Evolutionary conservation across 805 yeast genomes (phyloP).

Genomic region (Ogataea haglerorum): DNA sequence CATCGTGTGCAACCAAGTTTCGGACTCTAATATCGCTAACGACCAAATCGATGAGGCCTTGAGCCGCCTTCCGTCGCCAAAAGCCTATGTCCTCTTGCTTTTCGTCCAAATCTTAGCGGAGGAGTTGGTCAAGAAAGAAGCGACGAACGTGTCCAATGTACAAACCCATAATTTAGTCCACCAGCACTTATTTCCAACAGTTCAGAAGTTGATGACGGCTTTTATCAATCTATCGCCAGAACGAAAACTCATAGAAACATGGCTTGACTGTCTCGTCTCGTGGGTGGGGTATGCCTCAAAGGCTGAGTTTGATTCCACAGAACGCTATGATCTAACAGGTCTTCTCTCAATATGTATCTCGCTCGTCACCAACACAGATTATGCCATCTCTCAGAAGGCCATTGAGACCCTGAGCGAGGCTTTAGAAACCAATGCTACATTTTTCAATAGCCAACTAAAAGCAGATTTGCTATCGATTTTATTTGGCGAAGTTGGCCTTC

Average conservation of each 20-base stretch:
- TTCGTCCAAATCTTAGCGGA: slow-evolving; percentile 50
- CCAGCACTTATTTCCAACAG: slow-evolving; percentile 32
- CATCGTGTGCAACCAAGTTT: slow-evolving; percentile 7
- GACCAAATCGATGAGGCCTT: slow-evolving; percentile 2
- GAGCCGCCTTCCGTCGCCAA: slow-evolving; percentile 3
- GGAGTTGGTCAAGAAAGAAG: slow-evolving; percentile 42
- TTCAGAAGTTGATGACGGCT: slow-evolving; percentile 26
- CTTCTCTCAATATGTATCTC: slow-evolving; percentile 19
- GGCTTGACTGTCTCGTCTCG: slow-evolving; percentile 32
- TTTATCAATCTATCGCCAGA: slow-evolving; percentile 3
- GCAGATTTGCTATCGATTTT: slow-evolving; percentile 33
- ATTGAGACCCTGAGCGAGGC: slow-evolving; percentile 41
- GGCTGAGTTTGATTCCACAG: slow-evolving; percentile 34
- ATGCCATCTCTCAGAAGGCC: slow-evolving; percentile 23
- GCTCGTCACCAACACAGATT: slow-evolving; percentile 14
- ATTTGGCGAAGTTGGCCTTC: slow-evolving; percentile 44
- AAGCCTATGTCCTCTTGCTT: slow-evolving; percentile 21
- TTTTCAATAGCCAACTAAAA: slow-evolving; percentile 35
- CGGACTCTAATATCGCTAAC: slow-evolving; percentile 1
- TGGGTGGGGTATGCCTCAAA: slow-evolving; percentile 39
- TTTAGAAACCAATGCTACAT: slow-evolving; percentile 43
- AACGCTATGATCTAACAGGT: slow-evolving; percentile 25
- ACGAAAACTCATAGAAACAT: slow-evolving; percentile 11
- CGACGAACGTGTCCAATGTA: slow-evolving; percentile 23
- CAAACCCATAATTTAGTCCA: slow-evolving; percentile 40